Base-by-base conservation (phyloP, 2,329 filamentous ascomycete species). In the Canariomyces notabilis region DNA sequence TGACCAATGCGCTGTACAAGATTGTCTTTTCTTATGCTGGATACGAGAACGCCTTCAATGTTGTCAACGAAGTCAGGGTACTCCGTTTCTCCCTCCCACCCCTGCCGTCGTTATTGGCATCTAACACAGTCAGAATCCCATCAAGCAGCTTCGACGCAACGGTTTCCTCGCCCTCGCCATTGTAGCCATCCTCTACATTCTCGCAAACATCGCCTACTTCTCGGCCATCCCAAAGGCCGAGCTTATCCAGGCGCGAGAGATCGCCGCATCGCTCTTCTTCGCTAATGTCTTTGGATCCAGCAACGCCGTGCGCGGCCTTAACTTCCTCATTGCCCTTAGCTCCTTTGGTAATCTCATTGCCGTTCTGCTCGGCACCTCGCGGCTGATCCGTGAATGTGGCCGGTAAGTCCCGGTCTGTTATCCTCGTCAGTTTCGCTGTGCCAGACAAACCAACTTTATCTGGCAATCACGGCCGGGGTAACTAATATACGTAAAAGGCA, bases 191-290 rank as follows among this genome's bases (percentile, higher is more conserved):
- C 64, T 82, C 0, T 82, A 82, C 59, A 68, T 79, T 9, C 59
- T 82, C 1, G 76, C 72, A 42, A 82, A 82, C 43, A 65, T 82
- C 21, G 79, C 79, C 0, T 82, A 79, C 58, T 80, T 82, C 51
- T 65, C 77, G 1, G 77, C 75, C 4, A 72, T 79, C 0, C 69
- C 75, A 1, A 77, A 76, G 43, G 64, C 67, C 9, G 67, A 76
- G n/a, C 72, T 83, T 12, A 58, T 68, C 1, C 59, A 65, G 1
- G 76, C 77, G 2, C 71, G 70, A 23, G 69, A 76, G 53, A 72
- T 76, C 3, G 73, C 76, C 1, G 79, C 79, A 2, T 69, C 70
- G 19, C 61, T 81, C 1, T 80, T 82, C 63, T 83, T 84, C 58
- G 64, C 69, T 6, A 67, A 71, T 2, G 76, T 82, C 1, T 82